Evolutionary conservation across 148 eudicot species (phyloP), one percentile per base, ranked within the genome.

Genomic region (Agrostemma githago): DNA sequence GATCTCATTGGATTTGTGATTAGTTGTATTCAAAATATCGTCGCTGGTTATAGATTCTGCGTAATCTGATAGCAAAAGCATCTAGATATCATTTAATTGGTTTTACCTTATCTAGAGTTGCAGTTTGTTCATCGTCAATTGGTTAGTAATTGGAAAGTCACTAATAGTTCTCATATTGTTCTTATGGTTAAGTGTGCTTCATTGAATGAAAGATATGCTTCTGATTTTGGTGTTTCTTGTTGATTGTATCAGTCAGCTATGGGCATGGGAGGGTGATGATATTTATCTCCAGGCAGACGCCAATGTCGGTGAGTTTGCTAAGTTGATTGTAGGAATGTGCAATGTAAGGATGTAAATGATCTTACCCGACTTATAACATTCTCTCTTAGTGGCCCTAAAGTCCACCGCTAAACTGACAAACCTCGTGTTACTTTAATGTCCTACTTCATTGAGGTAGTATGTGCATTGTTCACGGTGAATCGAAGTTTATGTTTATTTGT

Each of bases 231-330:
- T 44, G 10, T 21, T 48, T 12, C 21, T 58, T 78, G 53, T 82
- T 44, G 20, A 39, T 48, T 81, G 40, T 39, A 62, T 56, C 59
- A 89, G 87, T 56, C 74, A 84, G 66, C 78, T 84, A 72, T 88
- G 88, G 92, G 83, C 81, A 15, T 90, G 96, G 90, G 81, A 83
- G 51, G 81, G 80, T 64, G 86, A 76, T 14, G 86, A 81, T 53
- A 79, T 69, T 76, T 60, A 56, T 58, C 68, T 83, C 20, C 83
- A 70, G 73, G 87, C 82, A 62, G 86, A 81, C 53, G 6, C 81
- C 43, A 77, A 75, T 78, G 68, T 80, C 21, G 93, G 97, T 92
- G 59, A 86, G 84, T 8, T 26, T 42, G 75, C 40, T 4, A 40
- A 39, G 34, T 59, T 8, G 74, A 43, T 66, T 67, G 11, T 26